Evolutionary conservation across 1,284 basidiomycete genomes (phyloP), one percentile per base, ranked within the genome.

Genomic region (Takashimella tepidaria): DNA sequence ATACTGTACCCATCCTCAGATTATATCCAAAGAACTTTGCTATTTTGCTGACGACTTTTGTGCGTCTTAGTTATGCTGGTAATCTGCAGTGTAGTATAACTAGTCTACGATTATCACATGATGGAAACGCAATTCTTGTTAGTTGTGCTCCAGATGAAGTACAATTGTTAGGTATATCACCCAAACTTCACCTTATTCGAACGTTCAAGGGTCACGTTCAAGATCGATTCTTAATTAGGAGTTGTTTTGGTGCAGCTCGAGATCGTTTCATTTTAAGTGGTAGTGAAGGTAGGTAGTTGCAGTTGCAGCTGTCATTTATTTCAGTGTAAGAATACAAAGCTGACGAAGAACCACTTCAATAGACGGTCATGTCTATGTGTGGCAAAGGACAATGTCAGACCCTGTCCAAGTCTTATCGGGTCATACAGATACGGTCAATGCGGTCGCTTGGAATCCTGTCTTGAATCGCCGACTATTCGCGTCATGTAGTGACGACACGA

Each of bases 361-460:
- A 92, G 89, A 96, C 77, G 84, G 85, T 42, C 87, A 88, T 60
- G 86, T 97, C 47, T 97, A 97, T 76, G 83, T 98, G 21, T 99
- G 95, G 92, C 90, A 98, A 73, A 85, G 88, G 49, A 87, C 90
- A 63, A 87, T 86, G 3, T 88, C 88, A 0, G 79, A 82, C 0
- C 80, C 92, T 43, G 80, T 98, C 23, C 90, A 97, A 73, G 81
- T 85, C 22, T 81, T 98, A 1, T 73, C 81, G 1, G 95, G 93
- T 0, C 96, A 98, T 66, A 74, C 76, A 48, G 92, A 92, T 40
- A 88, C 87, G 55, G 93, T 99, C 56, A 99, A 98, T 73, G 86
- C 87, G 19, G 92, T 98, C 10, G 88, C 92, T 13, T 98, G 96
- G 96, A 95, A 97, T 74, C 92, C 91, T 0, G 67, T 71, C 22